Conservation (phyloP, 2,329 filamentous ascomycete genomes). For the Aspergillus udagawae region DNA sequence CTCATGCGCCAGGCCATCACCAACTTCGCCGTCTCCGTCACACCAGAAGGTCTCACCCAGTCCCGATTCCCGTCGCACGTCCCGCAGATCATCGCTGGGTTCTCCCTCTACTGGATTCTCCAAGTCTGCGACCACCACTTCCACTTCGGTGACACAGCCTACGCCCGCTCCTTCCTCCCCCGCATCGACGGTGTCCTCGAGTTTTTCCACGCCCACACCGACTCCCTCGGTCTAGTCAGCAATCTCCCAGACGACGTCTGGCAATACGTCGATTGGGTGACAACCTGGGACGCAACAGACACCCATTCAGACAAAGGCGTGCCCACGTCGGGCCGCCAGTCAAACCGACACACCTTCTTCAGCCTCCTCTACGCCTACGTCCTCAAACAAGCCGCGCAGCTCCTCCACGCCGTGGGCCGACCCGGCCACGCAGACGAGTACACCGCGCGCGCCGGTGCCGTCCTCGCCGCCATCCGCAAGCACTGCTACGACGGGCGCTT, state of each 20-base stretch:
- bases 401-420: slow-evolving; percentile 31
- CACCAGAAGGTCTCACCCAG: slow-evolving; percentile 26
- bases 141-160: slow-evolving; percentile 26
- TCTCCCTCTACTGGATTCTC: slow-evolving; percentile 33
- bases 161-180: slow-evolving; percentile 20
- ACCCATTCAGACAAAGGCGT: slow-evolving; percentile 38
- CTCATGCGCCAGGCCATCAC: slow-evolving; percentile 31
- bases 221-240: slow-evolving; percentile 18
- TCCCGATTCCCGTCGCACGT: slow-evolving; percentile 29
- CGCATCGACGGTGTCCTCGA: slow-evolving; percentile 22
- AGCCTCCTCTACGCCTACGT: slow-evolving; percentile 40
- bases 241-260: slow-evolving; percentile 23
- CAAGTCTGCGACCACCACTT: slow-evolving; percentile 29
- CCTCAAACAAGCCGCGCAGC: slow-evolving; percentile 29
- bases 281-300: slow-evolving; percentile 26
- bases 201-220: slow-evolving; percentile 20
- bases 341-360: slow-evolving; percentile 40
- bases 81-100: slow-evolving; percentile 26
- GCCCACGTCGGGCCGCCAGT: slow-evolving; percentile 33
- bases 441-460: slow-evolving; percentile 12
- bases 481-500: slow-evolving; percentile 29
- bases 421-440: slow-evolving; percentile 29
- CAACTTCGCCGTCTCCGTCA: slow-evolving; percentile 26
- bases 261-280: slow-evolving; percentile 36
- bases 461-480: slow-evolving; percentile 18